phyloP scores from a whole-genome alignment of 2,329 filamentous ascomycete species.

The Aspergillus fijiensis region DNA sequence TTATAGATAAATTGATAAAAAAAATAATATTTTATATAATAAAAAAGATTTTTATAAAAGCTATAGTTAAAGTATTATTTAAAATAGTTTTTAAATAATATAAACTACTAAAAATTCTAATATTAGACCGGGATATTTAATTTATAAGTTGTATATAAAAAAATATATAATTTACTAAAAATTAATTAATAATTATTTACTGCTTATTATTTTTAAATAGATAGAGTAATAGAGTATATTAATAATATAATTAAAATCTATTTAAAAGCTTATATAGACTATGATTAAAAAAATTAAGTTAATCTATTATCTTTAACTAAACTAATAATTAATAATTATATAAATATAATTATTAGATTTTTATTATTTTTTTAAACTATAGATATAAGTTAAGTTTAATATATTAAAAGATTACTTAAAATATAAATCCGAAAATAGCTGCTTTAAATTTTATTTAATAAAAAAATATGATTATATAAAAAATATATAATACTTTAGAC shows the following conservation, averaged over 20 bases:
- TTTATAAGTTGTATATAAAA: not conserved
- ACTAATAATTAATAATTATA: not conserved
- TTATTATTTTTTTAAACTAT: not conserved
- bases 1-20: not conserved
- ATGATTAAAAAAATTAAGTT: not conserved
- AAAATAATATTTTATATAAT: not conserved
- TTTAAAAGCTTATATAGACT: not conserved
- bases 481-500: too few species aligned
- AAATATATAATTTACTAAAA: not conserved
- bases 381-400: not conserved
- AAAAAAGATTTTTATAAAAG: not conserved
- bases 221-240: not conserved
- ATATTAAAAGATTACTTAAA: not conserved
- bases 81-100: not conserved
- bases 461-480: too few species aligned
- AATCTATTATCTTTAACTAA: not conserved
- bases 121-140: not conserved
- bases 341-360: not conserved
- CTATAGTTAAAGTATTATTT: not conserved
- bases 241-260: not conserved
- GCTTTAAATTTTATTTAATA: too few species aligned
- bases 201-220: not conserved
- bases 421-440: too few species aligned
- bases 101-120: not conserved
- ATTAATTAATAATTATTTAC: not conserved